Percentiles rank a stretch among this genome's conserved stretches.
phyloP scores from a whole-genome alignment of 805 yeast genomes.

The Gaillardinia entomophila region DNA sequence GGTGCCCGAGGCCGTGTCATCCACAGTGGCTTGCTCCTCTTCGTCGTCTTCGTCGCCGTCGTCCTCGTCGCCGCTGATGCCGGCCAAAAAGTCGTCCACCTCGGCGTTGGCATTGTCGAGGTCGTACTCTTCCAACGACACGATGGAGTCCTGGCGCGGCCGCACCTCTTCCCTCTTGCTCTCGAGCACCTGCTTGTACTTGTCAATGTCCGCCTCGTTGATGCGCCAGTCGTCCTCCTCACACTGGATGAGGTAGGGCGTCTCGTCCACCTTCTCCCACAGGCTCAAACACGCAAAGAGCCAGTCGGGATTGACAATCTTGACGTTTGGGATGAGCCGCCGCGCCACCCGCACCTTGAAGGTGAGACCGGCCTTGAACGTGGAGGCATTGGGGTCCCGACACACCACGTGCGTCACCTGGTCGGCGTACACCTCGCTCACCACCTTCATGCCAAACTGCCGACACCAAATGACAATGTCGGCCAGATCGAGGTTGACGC shows the following conservation, averaged over 20 bases:
- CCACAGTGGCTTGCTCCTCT: conserved; percentile 1
- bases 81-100: conserved; percentile 45
- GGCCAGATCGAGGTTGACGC: conserved; percentile 62
- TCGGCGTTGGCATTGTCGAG: conserved; percentile 39
- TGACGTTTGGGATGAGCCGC: conserved; percentile 51
- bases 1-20: conserved; percentile 4
- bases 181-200: conserved; percentile 30
- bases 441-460: conserved; percentile 86
- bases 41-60: conserved; percentile 15
- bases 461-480: conserved; percentile 90
- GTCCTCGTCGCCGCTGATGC: conserved; percentile 33
- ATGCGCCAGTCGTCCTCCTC: conserved; percentile 40
- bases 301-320: conserved; percentile 92
- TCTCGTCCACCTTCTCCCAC: conserved; percentile 70
- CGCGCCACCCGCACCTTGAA: conserved; percentile 79
- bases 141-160: conserved; percentile 28
- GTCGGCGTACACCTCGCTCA: conserved; percentile 57
- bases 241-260: conserved; percentile 49
- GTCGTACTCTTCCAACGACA: conserved; percentile 30
- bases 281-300: conserved; percentile 74
- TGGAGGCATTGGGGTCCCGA: conserved; percentile 49
- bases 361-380: conserved; percentile 43
- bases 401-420: conserved; percentile 85
- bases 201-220: conserved; percentile 39
- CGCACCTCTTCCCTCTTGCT: conserved; percentile 14